Conservation (phyloP, 1,139 yeast genomes). For the Lodderomyces orthopsilosis region DNA sequence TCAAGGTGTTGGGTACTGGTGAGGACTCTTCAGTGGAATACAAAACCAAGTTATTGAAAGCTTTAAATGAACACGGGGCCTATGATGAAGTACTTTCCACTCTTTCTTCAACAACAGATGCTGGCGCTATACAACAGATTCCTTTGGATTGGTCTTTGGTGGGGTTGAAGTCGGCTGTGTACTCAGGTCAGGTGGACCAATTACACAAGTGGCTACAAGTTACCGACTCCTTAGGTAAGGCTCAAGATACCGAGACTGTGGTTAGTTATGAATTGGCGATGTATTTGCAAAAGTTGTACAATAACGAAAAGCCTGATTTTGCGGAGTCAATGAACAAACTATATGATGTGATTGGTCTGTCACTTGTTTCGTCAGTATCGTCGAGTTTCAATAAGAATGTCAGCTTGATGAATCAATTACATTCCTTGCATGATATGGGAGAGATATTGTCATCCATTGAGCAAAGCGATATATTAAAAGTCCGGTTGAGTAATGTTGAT, state of each 20-base stretch:
- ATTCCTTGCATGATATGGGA: slow-evolving; percentile 65
- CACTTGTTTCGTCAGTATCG: slow-evolving; percentile 58
- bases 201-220: slow-evolving; percentile 56
- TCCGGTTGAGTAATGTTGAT: slow-evolving; percentile 50
- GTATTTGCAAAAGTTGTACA: slow-evolving; percentile 47
- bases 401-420: slow-evolving; percentile 59
- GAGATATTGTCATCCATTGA: slow-evolving; percentile 23
- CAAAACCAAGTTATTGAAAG: slow-evolving; percentile 37
- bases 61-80: slow-evolving; percentile 41
- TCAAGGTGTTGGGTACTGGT: slow-evolving; percentile 56
- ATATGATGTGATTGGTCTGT: slow-evolving; percentile 54
- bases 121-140: slow-evolving; percentile 22
- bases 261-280: slow-evolving; percentile 67
- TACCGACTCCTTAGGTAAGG: slow-evolving; percentile 33
- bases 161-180: slow-evolving; percentile 74
- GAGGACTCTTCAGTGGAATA: slow-evolving; percentile 14
- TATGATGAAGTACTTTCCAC: slow-evolving; percentile 41
- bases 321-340: slow-evolving; percentile 47
- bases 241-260: slow-evolving; percentile 52
- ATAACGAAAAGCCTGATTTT: slow-evolving; percentile 28
- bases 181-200: slow-evolving; percentile 53
- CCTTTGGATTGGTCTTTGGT: slow-evolving; percentile 59
- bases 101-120: slow-evolving; percentile 28
- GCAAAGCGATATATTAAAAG: slow-evolving; percentile 24
- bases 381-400: slow-evolving; percentile 63